Evolutionary conservation across 306 rosid species (phyloP).

Genomic region (Cajanus cajan): DNA sequence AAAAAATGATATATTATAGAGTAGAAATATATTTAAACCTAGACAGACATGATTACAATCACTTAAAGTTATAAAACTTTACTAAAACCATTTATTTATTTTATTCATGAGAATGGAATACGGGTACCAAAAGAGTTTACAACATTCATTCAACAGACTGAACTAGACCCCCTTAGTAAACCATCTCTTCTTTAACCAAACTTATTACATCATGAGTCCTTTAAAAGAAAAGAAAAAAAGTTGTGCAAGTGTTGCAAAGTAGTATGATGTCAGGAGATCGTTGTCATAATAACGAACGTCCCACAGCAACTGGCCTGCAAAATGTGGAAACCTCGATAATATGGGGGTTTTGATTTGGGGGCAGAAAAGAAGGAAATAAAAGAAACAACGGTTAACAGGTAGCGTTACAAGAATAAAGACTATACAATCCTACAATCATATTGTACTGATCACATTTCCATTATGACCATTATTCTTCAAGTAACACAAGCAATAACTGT

Average conservation of each 20-base stretch:
- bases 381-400: neutral
- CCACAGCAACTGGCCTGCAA: conserved; percentile 57
- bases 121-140: too few species aligned
- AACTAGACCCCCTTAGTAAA: too few species aligned
- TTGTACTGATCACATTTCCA: neutral
- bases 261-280: neutral
- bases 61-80: too few species aligned
- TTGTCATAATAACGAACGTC: conserved; percentile 52
- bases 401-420: neutral
- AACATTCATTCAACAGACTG: too few species aligned
- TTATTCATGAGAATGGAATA: too few species aligned
- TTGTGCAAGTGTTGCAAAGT: neutral
- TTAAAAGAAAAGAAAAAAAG: neutral
- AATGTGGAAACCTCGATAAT: conserved; percentile 28
- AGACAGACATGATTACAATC: too few species aligned
- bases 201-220: conserved; percentile 11
- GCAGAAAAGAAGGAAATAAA: neutral
- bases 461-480: neutral
- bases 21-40: too few species aligned
- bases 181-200: conserved; percentile 14
- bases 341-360: neutral
- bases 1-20: too few species aligned
- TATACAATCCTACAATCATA: neutral
- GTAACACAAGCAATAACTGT: neutral
- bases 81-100: too few species aligned